Base-by-base conservation (phyloP, 352 stramenopile species). In the Phytopythium vexans region DNA sequence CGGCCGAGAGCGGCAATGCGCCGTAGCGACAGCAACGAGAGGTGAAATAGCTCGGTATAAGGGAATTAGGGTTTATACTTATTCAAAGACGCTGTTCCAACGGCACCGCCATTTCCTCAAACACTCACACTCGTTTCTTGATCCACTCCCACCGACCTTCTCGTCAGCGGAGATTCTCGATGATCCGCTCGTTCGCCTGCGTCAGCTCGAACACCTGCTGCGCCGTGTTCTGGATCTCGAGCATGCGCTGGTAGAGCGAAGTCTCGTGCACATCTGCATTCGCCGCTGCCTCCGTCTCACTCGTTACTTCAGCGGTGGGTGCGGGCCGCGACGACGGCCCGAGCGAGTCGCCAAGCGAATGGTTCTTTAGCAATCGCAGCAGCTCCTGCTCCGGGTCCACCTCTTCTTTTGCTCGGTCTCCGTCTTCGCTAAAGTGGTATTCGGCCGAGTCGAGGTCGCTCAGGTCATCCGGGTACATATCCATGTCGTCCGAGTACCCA, bases 381-480 rank as follows among this genome's bases (percentile, higher is more conserved):
- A 49, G 44, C 44, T 72, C 56, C 27, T 68, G 52, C 21, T 64
- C 50, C 8, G 53, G 36, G 10, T 62, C 42, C 4, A 12, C 52
- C 12, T 63, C 42, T 8, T 49, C 44, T 8, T 46, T n/a, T 2
- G 45, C 36, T 35, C 56, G 49, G 33, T 72, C 60, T 6, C 66
- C 60, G 37, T 56, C 63, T 8, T 58, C 65, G 40, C 62, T 67
- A 9, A 65, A 57, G n/a, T 41, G 34, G 43, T 45, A 60, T 4
- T 72, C 51, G 2, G 58, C 54, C 8, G 60, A 62, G 6, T 45
- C 41, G 15, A 74, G 32, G 1, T 56, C 49, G 38, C 62, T 36
- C 2, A 66, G 21, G 11, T 55, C 66, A 12, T 69, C 70, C 10
- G 58, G 52, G 15, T 72, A 55, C 38, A 68, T 56, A 0, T 66